phyloP scores from a whole-genome alignment of 176 grass and related monocot species.

The Poa annua region DNA sequence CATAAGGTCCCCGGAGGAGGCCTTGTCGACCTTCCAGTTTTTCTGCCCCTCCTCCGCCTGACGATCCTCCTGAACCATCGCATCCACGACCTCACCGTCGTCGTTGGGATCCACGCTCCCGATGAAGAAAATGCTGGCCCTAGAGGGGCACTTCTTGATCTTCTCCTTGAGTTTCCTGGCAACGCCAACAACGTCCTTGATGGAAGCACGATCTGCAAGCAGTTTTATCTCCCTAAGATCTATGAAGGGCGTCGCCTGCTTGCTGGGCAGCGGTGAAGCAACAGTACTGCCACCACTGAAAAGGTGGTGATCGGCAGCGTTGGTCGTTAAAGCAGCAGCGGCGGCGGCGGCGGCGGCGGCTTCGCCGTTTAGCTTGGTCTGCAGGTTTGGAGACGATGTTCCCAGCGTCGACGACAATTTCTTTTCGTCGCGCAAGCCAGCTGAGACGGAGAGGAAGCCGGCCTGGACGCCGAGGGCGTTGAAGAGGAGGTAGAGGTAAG shows the following conservation, averaged over 20 bases:
- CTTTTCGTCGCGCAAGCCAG: slow-evolving; percentile 43
- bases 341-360: not conserved
- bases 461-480: slow-evolving; percentile 68
- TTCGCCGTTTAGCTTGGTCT: not conserved
- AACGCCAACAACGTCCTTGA: not conserved
- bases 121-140: slow-evolving; percentile 77
- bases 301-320: not conserved
- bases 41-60: slow-evolving; percentile 33
- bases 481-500: slow-evolving; percentile 77
- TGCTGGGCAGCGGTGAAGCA: not conserved
- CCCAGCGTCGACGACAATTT: not conserved
- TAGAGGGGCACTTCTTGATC: slow-evolving; percentile 58
- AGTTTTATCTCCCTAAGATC: not conserved
- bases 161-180: slow-evolving; percentile 17
- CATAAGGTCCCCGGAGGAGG: slow-evolving; percentile 28
- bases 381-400: not conserved
- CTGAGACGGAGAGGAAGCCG: slow-evolving; percentile 53
- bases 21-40: not conserved
- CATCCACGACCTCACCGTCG: not conserved
- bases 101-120: slow-evolving; percentile 39
- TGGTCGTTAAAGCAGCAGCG: not conserved
- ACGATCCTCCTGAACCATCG: not conserved
- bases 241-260: not conserved
- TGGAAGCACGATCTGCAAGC: not conserved
- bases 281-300: not conserved